phyloP scores from a whole-genome alignment of 1,139 yeast species.

The Kodamaea derodonti region DNA sequence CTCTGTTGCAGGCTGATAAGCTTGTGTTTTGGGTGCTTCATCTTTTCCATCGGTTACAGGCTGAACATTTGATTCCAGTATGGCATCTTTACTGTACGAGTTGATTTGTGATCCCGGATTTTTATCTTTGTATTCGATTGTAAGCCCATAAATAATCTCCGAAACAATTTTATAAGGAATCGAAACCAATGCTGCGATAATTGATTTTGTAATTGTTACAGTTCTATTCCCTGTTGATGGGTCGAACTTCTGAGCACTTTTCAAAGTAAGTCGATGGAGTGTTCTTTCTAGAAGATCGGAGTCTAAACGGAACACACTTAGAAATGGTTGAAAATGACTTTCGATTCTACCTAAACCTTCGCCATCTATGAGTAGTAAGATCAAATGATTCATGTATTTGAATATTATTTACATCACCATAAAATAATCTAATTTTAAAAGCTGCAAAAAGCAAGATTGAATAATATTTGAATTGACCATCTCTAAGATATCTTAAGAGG shows the following conservation, averaged over 20 bases:
- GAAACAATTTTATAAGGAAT: background rate
- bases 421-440: constrained; percentile 13
- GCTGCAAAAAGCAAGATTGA: constrained; percentile 6
- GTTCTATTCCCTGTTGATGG: background rate
- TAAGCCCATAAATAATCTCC: background rate
- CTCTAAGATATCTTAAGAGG: constrained; percentile 6
- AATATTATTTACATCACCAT: constrained; percentile 12
- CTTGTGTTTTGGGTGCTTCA: too few species aligned
- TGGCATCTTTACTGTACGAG: too few species aligned
- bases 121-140: too few species aligned
- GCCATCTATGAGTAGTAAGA: constrained; percentile 2
- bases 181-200: too few species aligned
- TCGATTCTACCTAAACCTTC: constrained; percentile 6
- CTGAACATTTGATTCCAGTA: too few species aligned
- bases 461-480: constrained; percentile 3
- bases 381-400: constrained; percentile 6
- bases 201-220: background rate
- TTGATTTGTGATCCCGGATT: too few species aligned
- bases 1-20: too few species aligned
- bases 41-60: too few species aligned
- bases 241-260: background rate
- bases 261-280: background rate
- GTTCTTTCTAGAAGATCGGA: background rate
- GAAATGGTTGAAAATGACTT: background rate
- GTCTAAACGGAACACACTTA: background rate